Conservation (phyloP, 139 green algal species). For the Chloropicon primus region DNA sequence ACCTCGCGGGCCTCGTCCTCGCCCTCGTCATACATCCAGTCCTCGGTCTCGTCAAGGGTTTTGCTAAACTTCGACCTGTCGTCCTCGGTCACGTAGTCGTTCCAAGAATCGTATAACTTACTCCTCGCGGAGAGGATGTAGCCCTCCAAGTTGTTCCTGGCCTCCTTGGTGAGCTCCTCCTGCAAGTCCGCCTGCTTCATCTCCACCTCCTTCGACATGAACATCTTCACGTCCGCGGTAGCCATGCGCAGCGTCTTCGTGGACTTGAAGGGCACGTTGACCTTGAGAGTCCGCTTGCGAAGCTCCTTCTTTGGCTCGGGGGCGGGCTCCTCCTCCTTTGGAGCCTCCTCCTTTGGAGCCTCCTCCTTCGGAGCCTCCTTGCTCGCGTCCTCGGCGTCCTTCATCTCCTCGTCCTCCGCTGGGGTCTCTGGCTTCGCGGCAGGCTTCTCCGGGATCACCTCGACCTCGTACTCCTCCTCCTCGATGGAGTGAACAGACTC, state of each 20-base stretch:
- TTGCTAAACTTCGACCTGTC: slow-evolving; percentile 41
- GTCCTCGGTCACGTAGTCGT: slow-evolving; percentile 43
- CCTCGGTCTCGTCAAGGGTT: slow-evolving; percentile 62
- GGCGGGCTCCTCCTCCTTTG: neutral
- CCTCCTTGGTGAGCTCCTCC: slow-evolving; percentile 83
- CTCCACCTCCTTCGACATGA: slow-evolving; percentile 41
- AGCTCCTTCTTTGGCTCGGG: neutral
- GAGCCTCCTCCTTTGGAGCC: slow-evolving; percentile 38
- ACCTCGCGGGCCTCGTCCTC: slow-evolving; percentile 85
- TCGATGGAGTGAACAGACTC: slow-evolving; percentile 47
- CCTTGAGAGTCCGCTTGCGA: neutral
- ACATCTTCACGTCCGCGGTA: neutral
- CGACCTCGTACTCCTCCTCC: slow-evolving; percentile 52
- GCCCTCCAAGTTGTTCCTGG: slow-evolving; percentile 88
- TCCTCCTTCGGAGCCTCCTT: slow-evolving; percentile 2
- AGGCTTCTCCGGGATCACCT: slow-evolving; percentile 48
- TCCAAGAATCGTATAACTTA: slow-evolving; percentile 43
- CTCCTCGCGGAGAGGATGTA: slow-evolving; percentile 86
- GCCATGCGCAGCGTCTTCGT: neutral
- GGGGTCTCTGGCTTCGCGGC: slow-evolving; percentile 11
- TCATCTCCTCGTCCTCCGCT: slow-evolving; percentile 19
- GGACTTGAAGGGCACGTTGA: neutral
- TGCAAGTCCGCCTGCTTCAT: slow-evolving; percentile 50
- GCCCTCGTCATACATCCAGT: slow-evolving; percentile 98
- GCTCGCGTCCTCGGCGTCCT: slow-evolving; percentile 4